Percentiles rank a stretch among this genome's conserved stretches.
These are phyloP conservation scores for Vigna reflexopilosa DNA, from an alignment of 306 rosid species.

Conservation along the genomic window DNA sequence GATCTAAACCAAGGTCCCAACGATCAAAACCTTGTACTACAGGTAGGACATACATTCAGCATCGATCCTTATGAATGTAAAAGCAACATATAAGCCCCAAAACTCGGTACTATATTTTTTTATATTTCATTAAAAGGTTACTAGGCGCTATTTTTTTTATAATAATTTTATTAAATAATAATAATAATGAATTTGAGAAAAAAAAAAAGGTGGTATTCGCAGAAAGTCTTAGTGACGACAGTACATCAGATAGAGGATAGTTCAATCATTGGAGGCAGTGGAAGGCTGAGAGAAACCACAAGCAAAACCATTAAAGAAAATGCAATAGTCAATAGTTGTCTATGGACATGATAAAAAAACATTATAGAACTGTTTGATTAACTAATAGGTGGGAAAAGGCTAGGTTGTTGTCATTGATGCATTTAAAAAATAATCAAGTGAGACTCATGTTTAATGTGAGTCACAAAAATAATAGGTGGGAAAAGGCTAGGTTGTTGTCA, in stretches of 20 bases:
- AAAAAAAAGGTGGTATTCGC: neutral
- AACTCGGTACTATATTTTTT: neutral
- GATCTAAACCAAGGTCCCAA: slow-evolving; percentile 89
- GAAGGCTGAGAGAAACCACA: neutral
- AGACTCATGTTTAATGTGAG: too few species aligned
- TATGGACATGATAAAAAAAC: neutral
- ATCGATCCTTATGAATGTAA: slow-evolving; percentile 4
- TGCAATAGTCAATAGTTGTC: neutral
- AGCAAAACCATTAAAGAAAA: neutral
- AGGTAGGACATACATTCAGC: slow-evolving; percentile 55
- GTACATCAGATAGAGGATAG: neutral
- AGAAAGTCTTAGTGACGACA: neutral
- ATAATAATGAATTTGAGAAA: neutral
- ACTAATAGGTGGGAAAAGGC: neutral
- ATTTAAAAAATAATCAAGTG: too few species aligned
- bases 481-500: too few species aligned
- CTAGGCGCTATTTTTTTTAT: neutral
- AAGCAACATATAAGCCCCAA: slow-evolving; percentile 17
- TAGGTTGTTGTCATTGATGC: neutral
- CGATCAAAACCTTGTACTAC: slow-evolving; percentile 92
- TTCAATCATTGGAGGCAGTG: neutral
- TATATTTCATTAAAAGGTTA: slow-evolving; percentile 22
- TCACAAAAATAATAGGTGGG: too few species aligned
- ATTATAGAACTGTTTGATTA: neutral
- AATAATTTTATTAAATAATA: neutral